Base-by-base conservation (phyloP, 192 early-diverging fungal genomes). In the Phycomyces blakesleeanus region DNA sequence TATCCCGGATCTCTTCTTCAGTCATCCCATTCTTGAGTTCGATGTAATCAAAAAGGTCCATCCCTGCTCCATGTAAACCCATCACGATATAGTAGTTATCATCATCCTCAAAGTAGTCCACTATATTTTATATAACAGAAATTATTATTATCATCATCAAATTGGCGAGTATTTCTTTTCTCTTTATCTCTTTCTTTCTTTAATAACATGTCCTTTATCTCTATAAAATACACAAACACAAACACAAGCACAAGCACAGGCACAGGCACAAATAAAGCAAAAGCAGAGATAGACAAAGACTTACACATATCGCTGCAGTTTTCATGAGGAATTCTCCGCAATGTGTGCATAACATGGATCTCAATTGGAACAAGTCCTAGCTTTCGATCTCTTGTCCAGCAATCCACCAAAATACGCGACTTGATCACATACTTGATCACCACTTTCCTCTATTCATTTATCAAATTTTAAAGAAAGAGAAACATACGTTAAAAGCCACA, bases 341-440 rank as follows among this genome's bases (percentile, higher is more conserved):
- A 47, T 34, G 81, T 83, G 52, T 85, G 80, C 55, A 93, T 75
- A 39, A 93, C 83, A 63, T 85, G 87, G 15, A 92, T 86, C 68
- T 94, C 93, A 40, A 83, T 76, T 1, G 93, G 91, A 9, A 94
- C 78, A 63, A 83, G 76, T 6, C 82, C 85, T n/a, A 87, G 64
- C 21, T 74, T 60, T 61, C 80, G 68, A 59, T 89, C 89, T 55
- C 82, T 78, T 49, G 78, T 89, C 89, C 89, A 91, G 34, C 76
- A 81, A 53, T 82, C 82, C 8, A 81, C 81, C 16, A 85, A 74
- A 41, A 88, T 83, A 42, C 82, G 78, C 24, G 81, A 81, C 69
- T 90, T 88, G 59, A 87, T 80, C 51, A 91, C 81, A 64, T 85
- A 89, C 61, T 91, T 91, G 61, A 91, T 72, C 51, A 90, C 88